Base-by-base conservation (phyloP, 306 rosid genomes). In the Vigna unguiculata region DNA sequence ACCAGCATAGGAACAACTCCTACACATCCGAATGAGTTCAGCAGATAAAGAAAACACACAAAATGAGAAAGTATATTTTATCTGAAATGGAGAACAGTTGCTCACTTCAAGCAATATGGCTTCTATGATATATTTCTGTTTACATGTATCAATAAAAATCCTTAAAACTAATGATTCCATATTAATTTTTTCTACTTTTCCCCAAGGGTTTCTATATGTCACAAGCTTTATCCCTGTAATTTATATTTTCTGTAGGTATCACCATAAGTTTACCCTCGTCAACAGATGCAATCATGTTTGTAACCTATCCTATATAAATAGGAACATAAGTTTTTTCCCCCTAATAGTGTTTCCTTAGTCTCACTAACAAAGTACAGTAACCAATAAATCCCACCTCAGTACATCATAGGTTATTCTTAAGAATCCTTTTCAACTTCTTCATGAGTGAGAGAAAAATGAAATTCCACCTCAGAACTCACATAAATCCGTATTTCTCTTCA, bases 1-100 rank as follows among this genome's bases (percentile, higher is more conserved):
- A 59, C 40, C 71, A 45, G 15, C 38, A 40, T 9, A 48, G 34
- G 52, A 43, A 25, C 19, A 43, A 45, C 34, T 46, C 46, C 75
- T 38, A 69, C 43, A 69, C 59, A 60, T 61, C 57, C 48, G 38
- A 61, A 71, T 49, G 24, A 79, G 43, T 61, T 71, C 30, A 36
- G 77, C 20, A 28, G 43, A 10, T 22, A 38, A 53, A 66, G 64
- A 47, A 45, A 19, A 10, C 11, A 72, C n/a, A 40, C 24, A 4
- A 71, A 15, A 52, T 25, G 66, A 43, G 53, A 58, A 6, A 47
- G 53, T 45, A 59, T 16, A 72, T 9, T 34, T 62, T 43, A 54
- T 65, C 21, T 65, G 69, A 64, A 41, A 72, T 32, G 4, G 68
- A 57, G 64, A 1, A 19, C 64, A 38, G 57, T 15, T 20, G 62